Evolutionary conservation across 202 grass and related monocot species (phyloP).

Genomic region (Setaria viridis): DNA sequence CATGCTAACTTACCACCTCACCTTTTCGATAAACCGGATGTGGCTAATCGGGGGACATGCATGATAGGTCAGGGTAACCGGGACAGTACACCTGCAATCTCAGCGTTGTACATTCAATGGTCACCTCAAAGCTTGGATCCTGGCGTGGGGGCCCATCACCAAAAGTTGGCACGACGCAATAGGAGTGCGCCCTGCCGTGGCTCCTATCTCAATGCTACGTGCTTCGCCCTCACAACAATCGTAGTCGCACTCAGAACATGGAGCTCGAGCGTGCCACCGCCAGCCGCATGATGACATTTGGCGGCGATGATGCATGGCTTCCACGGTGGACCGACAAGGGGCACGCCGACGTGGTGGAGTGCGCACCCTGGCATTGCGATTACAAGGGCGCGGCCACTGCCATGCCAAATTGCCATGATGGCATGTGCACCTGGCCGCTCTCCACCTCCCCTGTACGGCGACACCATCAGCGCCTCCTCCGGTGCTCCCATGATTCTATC

Average conservation of each 20-base stretch:
- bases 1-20: background rate
- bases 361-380: too few relatives aligned
- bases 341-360: too few relatives aligned
- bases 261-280: too few relatives aligned
- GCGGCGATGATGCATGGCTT: conserved; percentile 54
- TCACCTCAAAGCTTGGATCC: conserved; percentile 43
- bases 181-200: conserved; percentile 30
- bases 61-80: background rate
- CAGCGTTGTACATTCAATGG: conserved; percentile 43
- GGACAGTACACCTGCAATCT: conserved; percentile 13
- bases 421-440: background rate
- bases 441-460: conserved; percentile 25
- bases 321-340: conserved; percentile 12
- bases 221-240: conserved; percentile 6
- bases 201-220: too few relatives aligned
- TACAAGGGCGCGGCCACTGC: too few relatives aligned
- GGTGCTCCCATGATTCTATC: conserved; percentile 43
- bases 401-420: too few relatives aligned
- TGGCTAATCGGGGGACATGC: background rate
- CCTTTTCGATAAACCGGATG: background rate
- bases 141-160: background rate
- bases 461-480: conserved; percentile 47
- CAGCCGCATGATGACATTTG: conserved; percentile 52
- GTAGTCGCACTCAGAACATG: background rate
- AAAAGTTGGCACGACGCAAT: background rate